Conservation (phyloP, 179 eudicot species). For the Heliamphora pulchella region DNA sequence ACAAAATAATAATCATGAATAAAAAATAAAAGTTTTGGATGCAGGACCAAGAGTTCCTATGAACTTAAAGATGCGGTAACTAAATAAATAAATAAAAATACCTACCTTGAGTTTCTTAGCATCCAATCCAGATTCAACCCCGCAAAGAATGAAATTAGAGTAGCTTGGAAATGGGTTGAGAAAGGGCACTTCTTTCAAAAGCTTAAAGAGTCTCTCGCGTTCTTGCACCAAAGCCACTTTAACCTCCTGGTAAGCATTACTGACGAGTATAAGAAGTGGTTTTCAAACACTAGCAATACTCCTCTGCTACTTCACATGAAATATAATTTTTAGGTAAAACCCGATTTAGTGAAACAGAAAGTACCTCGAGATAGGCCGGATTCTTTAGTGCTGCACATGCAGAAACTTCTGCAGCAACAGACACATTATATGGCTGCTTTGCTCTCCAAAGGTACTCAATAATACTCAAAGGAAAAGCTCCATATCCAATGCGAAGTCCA, state of each 20-base stretch:
- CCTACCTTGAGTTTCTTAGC: slow-evolving; percentile 93
- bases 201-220: slow-evolving; percentile 71
- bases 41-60: background rate
- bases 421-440: slow-evolving; percentile 95
- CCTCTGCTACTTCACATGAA: background rate
- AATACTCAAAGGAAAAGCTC: slow-evolving; percentile 88
- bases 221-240: slow-evolving; percentile 83
- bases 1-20: background rate
- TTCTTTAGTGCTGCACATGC: slow-evolving; percentile 94
- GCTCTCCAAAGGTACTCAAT: slow-evolving; percentile 95
- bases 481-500: slow-evolving; percentile 91
- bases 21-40: background rate
- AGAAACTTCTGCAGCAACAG: slow-evolving; percentile 96
- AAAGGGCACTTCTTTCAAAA: slow-evolving; percentile 72
- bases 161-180: slow-evolving; percentile 84
- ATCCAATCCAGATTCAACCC: slow-evolving; percentile 74
- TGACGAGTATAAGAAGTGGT: slow-evolving; percentile 7
- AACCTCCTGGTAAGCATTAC: slow-evolving; percentile 47
- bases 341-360: slow-evolving; percentile 1
- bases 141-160: slow-evolving; percentile 88
- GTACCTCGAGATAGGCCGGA: slow-evolving; percentile 75
- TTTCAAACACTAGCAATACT: background rate
- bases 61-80: background rate
- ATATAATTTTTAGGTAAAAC: background rate
- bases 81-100: background rate